phyloP scores from a whole-genome alignment of 495 filamentous ascomycete genomes.

The Xanthoparmelia taractica region DNA sequence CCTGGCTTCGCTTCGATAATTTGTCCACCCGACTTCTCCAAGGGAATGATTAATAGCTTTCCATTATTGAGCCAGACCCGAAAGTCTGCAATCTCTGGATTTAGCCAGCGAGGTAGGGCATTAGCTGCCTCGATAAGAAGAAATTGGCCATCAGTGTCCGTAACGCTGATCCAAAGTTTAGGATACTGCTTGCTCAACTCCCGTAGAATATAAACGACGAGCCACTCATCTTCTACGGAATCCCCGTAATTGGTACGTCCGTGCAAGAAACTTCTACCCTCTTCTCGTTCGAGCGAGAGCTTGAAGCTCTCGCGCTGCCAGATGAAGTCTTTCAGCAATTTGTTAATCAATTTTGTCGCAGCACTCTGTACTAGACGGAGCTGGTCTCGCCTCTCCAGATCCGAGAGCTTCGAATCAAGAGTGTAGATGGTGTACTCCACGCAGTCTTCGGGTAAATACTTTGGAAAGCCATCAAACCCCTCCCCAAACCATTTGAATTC shows the following conservation, averaged over 20 bases:
- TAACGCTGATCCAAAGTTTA: slow-evolving; percentile 72
- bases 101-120: slow-evolving; percentile 79
- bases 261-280: slow-evolving; percentile 48
- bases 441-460: slow-evolving; percentile 66
- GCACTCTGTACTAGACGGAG: slow-evolving; percentile 65
- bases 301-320: slow-evolving; percentile 84
- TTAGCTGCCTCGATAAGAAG: slow-evolving; percentile 90
- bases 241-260: slow-evolving; percentile 83
- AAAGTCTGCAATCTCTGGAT: slow-evolving; percentile 81
- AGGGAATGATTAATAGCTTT: slow-evolving; percentile 67
- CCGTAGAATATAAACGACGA: slow-evolving; percentile 84
- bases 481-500: slow-evolving; percentile 39
- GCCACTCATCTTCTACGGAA: slow-evolving; percentile 94
- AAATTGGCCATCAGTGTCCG: slow-evolving; percentile 90
- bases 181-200: slow-evolving; percentile 66
- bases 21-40: slow-evolving; percentile 28
- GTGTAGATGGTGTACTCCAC: slow-evolving; percentile 80
- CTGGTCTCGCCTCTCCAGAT: slow-evolving; percentile 46
- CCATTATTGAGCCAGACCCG: slow-evolving; percentile 75
- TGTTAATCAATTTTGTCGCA: slow-evolving; percentile 52
- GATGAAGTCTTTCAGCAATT: slow-evolving; percentile 72
- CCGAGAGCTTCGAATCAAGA: slow-evolving; percentile 45
- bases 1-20: slow-evolving; percentile 33
- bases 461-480: slow-evolving; percentile 24
- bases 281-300: slow-evolving; percentile 52